Percentiles rank a stretch among this genome's conserved stretches.
Evolutionary conservation across 2,329 filamentous ascomycete species (phyloP).

Genomic region (Bisporella sp.): DNA sequence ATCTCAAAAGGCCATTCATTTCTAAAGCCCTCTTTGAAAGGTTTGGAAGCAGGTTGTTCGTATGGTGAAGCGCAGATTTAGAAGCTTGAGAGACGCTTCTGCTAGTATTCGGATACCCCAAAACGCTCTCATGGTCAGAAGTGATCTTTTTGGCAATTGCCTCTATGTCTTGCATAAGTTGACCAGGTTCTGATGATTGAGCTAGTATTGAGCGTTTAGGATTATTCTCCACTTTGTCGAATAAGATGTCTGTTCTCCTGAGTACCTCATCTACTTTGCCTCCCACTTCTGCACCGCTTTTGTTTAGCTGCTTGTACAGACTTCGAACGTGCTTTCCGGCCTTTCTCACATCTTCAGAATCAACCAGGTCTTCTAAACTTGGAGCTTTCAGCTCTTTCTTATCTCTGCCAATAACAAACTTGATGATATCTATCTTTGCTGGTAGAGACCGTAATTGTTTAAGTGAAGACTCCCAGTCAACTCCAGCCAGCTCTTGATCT

Average conservation of each 20-base stretch:
- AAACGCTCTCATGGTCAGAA: conserved; percentile 74
- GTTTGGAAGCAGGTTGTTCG: conserved; percentile 53
- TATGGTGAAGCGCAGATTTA: conserved; percentile 57
- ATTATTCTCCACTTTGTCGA: conserved; percentile 55
- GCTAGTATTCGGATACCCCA: conserved; percentile 60
- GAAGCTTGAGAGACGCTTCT: conserved; percentile 57
- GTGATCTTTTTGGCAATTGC: conserved; percentile 80
- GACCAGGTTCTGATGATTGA: conserved; percentile 55
- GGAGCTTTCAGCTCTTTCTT: conserved; percentile 39
- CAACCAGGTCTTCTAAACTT: conserved; percentile 69
- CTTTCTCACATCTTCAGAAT: conserved; percentile 63
- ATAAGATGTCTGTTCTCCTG: conserved; percentile 52
- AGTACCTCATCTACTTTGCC: conserved; percentile 53
- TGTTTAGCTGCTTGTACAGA: conserved; percentile 52
- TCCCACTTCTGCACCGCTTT: conserved; percentile 54
- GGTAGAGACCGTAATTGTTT: conserved; percentile 56
- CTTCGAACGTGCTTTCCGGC: conserved; percentile 59
- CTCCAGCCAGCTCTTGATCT: conserved; percentile 58
- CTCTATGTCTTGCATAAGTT: conserved; percentile 77
- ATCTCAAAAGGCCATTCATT: conserved; percentile 53
- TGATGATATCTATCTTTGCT: conserved; percentile 58
- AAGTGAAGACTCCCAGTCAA: conserved; percentile 63
- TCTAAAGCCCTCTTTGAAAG: conserved; percentile 49
- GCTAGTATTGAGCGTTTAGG: conserved; percentile 46
- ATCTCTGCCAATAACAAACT: conserved; percentile 52